Percentiles rank a stretch among this genome's conserved stretches.
Conservation (phyloP, 345 rosid species). For the Eutrema yunnanense region DNA sequence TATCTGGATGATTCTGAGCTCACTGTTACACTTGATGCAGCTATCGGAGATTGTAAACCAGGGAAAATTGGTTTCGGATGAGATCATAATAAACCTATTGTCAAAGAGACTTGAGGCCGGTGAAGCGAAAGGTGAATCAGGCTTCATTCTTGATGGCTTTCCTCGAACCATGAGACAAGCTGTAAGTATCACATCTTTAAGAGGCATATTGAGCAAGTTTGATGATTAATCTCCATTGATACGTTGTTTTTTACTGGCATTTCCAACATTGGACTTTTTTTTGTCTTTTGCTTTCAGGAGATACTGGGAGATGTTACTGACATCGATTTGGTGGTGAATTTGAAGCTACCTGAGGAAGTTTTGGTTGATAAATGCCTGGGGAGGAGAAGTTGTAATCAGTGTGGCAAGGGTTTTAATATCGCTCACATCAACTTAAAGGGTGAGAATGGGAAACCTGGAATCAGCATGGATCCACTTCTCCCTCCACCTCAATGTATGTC, state of each 20-base stretch:
- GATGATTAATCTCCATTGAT: background rate
- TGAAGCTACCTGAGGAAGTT: conserved; percentile 77
- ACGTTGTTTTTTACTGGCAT: background rate
- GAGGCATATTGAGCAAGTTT: background rate
- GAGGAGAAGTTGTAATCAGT: conserved; percentile 80
- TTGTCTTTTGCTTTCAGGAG: conserved; percentile 45
- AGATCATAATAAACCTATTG: conserved; percentile 58
- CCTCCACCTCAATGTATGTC: conserved; percentile 75
- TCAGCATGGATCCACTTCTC: conserved; percentile 87
- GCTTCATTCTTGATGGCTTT: conserved; percentile 92
- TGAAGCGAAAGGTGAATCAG: conserved; percentile 82
- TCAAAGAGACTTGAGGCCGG: conserved; percentile 80
- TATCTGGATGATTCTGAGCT: background rate
- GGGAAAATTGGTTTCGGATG: conserved; percentile 84
- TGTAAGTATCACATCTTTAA: conserved; percentile 35
- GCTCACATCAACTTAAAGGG: conserved; percentile 67
- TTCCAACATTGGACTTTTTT: background rate
- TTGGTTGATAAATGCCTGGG: conserved; percentile 90
- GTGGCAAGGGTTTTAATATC: conserved; percentile 70
- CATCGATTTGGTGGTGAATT: conserved; percentile 81
- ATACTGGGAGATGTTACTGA: conserved; percentile 69
- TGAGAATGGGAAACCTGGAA: conserved; percentile 70
- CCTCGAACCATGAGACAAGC: conserved; percentile 94
- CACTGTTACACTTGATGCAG: conserved; percentile 32
- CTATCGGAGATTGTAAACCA: conserved; percentile 80